These are phyloP conservation scores for Pelargonium fulgidum DNA, from an alignment of 441 rosid genomes.

Conservation along the genomic window DNA sequence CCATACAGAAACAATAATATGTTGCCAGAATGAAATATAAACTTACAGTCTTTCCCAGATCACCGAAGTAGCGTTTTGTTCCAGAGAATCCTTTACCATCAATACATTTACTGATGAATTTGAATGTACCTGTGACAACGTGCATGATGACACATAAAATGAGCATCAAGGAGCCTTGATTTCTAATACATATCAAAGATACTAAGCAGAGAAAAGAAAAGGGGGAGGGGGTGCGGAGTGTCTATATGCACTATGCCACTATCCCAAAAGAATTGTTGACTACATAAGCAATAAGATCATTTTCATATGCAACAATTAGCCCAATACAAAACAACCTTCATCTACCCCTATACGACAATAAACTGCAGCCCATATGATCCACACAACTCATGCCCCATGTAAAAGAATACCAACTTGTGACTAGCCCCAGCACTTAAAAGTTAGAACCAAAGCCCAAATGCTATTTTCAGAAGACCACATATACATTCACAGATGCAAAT, in stretches of 20 bases:
- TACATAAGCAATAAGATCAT: no score
- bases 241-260: no score
- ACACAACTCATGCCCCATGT: not conserved
- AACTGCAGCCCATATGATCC: no score
- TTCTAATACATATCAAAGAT: not conserved
- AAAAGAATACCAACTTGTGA: not conserved
- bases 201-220: not conserved
- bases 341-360: no score
- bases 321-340: no score
- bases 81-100: slow-evolving; percentile 72
- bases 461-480: not conserved
- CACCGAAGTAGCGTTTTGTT: slow-evolving; percentile 92
- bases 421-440: not conserved
- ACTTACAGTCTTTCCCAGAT: slow-evolving; percentile 83
- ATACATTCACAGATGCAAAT: not conserved
- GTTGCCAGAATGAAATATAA: slow-evolving; percentile 16
- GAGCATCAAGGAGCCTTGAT: slow-evolving; percentile 1
- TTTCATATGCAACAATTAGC: no score
- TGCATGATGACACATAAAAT: not conserved
- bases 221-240: not conserved
- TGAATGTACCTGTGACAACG: slow-evolving; percentile 61
- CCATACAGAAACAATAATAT: slow-evolving; percentile 16
- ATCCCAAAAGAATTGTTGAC: no score
- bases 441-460: not conserved
- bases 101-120: slow-evolving; percentile 72